Evolutionary conservation across 2,329 filamentous ascomycete species (phyloP).

Genomic region (Fusarium camptoceras): DNA sequence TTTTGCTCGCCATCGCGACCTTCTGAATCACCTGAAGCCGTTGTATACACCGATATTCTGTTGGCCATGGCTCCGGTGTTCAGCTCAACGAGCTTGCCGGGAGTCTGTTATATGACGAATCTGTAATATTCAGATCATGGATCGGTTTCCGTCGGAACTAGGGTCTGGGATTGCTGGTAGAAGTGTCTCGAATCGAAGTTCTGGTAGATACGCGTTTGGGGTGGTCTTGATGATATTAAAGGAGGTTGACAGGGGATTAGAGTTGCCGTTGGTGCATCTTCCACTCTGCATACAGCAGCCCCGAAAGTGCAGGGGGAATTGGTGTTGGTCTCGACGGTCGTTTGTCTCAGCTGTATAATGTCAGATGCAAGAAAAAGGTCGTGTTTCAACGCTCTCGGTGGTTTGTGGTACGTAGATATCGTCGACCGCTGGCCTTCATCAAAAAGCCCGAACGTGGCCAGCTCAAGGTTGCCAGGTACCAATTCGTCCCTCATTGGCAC

Average conservation of each 20-base stretch:
- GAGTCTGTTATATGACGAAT: conserved; percentile 5
- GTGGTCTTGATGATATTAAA: conserved; percentile 39
- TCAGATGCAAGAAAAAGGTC: conserved; percentile 8
- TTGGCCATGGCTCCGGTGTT: conserved; percentile 61
- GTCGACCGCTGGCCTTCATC: conserved; percentile 43
- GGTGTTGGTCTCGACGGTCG: conserved; percentile 14
- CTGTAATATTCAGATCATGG: conserved; percentile 31
- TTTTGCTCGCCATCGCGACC: conserved; percentile 76
- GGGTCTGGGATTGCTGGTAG: conserved; percentile 7
- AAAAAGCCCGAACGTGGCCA: conserved; percentile 41
- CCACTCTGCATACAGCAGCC: conserved; percentile 24
- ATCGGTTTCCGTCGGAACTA: neutral
- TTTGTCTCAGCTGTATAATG: conserved; percentile 10
- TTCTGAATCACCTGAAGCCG: conserved; percentile 66
- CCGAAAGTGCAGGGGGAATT: neutral
- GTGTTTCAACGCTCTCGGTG: conserved; percentile 12
- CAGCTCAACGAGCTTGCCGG: conserved; percentile 30
- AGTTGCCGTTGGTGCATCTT: conserved; percentile 48
- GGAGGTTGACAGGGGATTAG: conserved; percentile 36
- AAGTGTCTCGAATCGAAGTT: conserved; percentile 1
- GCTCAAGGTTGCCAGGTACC: conserved; percentile 36
- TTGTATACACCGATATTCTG: conserved; percentile 69
- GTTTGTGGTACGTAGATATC: conserved; percentile 33
- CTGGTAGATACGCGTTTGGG: conserved; percentile 35
- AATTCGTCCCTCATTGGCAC: conserved; percentile 28